These are phyloP conservation scores for Boletus rubroflammeus DNA, from an alignment of 768 basidiomycete genomes.

Conservation along the genomic window DNA sequence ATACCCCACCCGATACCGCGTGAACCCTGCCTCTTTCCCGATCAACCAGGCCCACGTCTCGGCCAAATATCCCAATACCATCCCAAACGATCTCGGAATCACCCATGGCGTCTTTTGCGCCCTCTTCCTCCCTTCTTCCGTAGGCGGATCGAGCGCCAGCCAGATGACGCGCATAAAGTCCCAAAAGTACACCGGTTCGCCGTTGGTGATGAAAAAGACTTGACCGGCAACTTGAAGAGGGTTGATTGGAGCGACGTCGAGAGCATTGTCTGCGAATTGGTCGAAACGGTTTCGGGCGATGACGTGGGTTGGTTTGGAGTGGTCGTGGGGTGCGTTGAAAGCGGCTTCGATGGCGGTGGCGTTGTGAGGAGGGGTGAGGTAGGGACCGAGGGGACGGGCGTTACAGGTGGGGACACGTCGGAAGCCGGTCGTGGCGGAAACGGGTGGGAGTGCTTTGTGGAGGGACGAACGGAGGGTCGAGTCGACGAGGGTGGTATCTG, in stretches of 20 bases:
- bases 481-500: slow-evolving; percentile 38
- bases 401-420: slow-evolving; percentile 72
- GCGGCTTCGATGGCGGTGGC: slow-evolving; percentile 54
- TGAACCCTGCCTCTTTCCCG: slow-evolving; percentile 83
- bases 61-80: slow-evolving; percentile 64
- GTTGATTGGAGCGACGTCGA: slow-evolving; percentile 49
- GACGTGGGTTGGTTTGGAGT: slow-evolving; percentile 41
- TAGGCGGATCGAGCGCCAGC: slow-evolving; percentile 57
- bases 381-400: slow-evolving; percentile 83
- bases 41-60: slow-evolving; percentile 72
- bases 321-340: slow-evolving; percentile 46
- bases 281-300: slow-evolving; percentile 81
- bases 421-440: slow-evolving; percentile 62
- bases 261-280: slow-evolving; percentile 57
- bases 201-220: slow-evolving; percentile 95
- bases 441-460: slow-evolving; percentile 51
- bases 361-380: slow-evolving; percentile 55
- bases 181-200: slow-evolving; percentile 96
- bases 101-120: slow-evolving; percentile 37
- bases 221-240: slow-evolving; percentile 87
- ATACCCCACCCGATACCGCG: slow-evolving; percentile 77
- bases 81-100: slow-evolving; percentile 62
- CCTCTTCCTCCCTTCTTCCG: slow-evolving; percentile 41
- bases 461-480: slow-evolving; percentile 42
- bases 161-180: slow-evolving; percentile 84